Conservation (phyloP, 495 filamentous ascomycete genomes). For the Cladorrhinum samala region DNA sequence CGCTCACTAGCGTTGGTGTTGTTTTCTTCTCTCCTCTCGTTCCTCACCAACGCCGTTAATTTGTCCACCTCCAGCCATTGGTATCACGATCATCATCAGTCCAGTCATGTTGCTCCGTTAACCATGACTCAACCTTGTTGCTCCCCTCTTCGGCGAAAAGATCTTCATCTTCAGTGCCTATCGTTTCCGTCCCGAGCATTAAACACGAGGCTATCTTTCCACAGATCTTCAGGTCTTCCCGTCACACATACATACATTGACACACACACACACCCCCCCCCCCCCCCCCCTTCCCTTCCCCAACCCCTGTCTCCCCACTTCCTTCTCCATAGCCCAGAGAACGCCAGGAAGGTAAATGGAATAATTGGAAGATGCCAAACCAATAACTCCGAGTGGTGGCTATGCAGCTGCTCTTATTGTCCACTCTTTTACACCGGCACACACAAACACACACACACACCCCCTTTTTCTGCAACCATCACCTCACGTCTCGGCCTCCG, state of each 20-base stretch:
- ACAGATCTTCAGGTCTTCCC: not conserved
- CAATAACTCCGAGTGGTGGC: too few relatives aligned
- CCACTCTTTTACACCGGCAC: too few relatives aligned
- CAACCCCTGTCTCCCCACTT: too few relatives aligned
- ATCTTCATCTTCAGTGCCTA: not conserved
- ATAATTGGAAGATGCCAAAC: too few relatives aligned
- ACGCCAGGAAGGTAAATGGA: too few relatives aligned
- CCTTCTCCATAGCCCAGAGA: too few relatives aligned
- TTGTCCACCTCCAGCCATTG: not conserved
- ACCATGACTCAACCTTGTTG: not conserved
- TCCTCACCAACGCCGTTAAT: not conserved
- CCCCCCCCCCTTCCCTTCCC: too few relatives aligned
- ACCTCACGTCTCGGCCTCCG: too few relatives aligned
- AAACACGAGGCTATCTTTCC: not conserved
- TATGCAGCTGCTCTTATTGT: too few relatives aligned
- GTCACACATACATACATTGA: not conserved
- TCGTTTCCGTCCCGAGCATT: not conserved
- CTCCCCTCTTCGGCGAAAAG: not conserved
- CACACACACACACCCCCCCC: too few relatives aligned
- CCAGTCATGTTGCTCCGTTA: not conserved
- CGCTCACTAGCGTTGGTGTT: conserved; percentile 7
- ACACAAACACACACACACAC: too few relatives aligned
- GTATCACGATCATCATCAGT: not conserved
- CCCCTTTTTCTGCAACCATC: too few relatives aligned
- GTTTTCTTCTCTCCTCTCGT: conserved; percentile 2